Evolutionary conservation across 352 stramenopile genomes (phyloP), one percentile per base, ranked within the genome.

Genomic region (Pythium coloratum): DNA sequence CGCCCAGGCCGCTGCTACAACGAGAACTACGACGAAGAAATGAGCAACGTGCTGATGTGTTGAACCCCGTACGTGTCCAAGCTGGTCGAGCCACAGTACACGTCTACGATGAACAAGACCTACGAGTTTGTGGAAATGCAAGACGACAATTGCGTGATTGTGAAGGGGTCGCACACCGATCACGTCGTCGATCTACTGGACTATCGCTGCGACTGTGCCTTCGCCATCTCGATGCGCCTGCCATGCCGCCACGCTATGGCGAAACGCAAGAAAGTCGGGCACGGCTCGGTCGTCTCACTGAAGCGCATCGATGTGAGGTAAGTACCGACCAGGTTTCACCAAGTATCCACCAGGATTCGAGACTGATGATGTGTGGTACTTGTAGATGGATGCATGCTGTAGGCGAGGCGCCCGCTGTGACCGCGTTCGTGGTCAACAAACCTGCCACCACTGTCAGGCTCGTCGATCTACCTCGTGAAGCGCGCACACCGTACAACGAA

Each of bases 21-120:
- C n/a, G 16, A 51, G 9, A 51, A 51, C 44, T 51, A 51, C 44
- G 44, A 51, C 18, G 18, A 51, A 51, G 18, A 51, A 16, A 51
- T 51, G 14, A 8, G 3, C 16, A 51, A 28, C 44, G 44, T 51
- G 6, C 28, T 51, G 44, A 8, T 51, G 16, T 51, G 18, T 16
- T 51, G 10, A 3, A 51, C 44, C 3, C 18, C 44, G 14, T 26
- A 14, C n/a, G 44, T 51, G 3, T 9, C 18, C 5, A 26, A 28
- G 18, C 44, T 28, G 3, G 9, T 51, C 18, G 44, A 51, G 44
- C 44, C 44, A 3, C 16, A 51, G n/a, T 51, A 28, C 44, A 28
- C 44, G 6, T 9, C 18, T 3, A 16, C 44, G n/a, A 30, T 51
- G 5, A 8, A 4, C 44, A 28, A 24, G n/a, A 14, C 16, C 5